phyloP scores from a whole-genome alignment of 2,329 filamentous ascomycete species.

The Helicocarpus griseus region DNA sequence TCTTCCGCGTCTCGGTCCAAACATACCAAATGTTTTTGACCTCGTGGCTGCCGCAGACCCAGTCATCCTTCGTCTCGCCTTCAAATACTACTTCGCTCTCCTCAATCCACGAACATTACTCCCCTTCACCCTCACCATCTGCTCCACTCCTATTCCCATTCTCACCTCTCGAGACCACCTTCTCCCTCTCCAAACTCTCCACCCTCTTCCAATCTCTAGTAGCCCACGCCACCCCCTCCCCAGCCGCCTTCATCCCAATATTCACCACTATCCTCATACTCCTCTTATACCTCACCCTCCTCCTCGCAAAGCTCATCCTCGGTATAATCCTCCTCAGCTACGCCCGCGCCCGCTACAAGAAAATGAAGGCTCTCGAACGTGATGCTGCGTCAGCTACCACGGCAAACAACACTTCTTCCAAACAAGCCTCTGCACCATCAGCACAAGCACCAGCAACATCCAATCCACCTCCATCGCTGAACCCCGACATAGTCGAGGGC shows the following conservation, averaged over 20 bases:
- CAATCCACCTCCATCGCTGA: slow-evolving; percentile 24
- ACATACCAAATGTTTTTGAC: slow-evolving; percentile 98
- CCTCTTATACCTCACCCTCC: slow-evolving; percentile 70
- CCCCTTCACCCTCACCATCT: slow-evolving; percentile 44
- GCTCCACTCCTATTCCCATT: slow-evolving; percentile 26
- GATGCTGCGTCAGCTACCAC: slow-evolving; percentile 13
- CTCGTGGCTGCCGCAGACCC: slow-evolving; percentile 65
- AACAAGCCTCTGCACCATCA: not conserved
- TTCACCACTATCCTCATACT: slow-evolving; percentile 76
- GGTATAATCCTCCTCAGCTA: slow-evolving; percentile 81
- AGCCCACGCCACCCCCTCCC: slow-evolving; percentile 34
- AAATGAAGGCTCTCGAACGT: slow-evolving; percentile 63
- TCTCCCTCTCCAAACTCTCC: slow-evolving; percentile 19
- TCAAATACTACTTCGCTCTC: slow-evolving; percentile 29
- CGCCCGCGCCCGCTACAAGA: slow-evolving; percentile 65
- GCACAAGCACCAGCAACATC: not conserved
- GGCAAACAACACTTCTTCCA: not conserved
- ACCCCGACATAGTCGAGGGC: slow-evolving; percentile 54
- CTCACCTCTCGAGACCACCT: slow-evolving; percentile 45
- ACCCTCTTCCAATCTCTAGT: slow-evolving; percentile 30
- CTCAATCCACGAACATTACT: slow-evolving; percentile 39
- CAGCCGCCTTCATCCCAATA: slow-evolving; percentile 32
- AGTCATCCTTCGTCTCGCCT: slow-evolving; percentile 19
- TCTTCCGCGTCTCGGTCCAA: slow-evolving; percentile 87
- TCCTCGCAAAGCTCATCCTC: slow-evolving; percentile 74